Base-by-base conservation (phyloP, 768 basidiomycete species). In the Imleria badia region DNA sequence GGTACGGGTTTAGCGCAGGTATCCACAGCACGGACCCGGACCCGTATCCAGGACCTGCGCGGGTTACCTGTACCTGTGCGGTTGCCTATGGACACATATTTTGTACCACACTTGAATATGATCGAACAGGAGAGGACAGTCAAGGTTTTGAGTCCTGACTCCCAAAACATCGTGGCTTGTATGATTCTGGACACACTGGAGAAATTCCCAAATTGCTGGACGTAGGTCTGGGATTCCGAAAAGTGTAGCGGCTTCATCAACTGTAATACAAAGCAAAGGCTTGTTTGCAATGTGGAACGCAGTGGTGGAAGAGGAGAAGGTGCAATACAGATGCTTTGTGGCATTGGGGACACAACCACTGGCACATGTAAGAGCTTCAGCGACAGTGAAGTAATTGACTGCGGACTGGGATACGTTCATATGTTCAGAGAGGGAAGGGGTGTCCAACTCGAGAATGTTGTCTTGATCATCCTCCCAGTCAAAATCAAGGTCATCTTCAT, bases 101-200 rank as follows among this genome's bases (percentile, higher is more conserved):
- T 39, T 48, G 52, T 43, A 42, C 52, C 52, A 54, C 1, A 47
- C 26, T n/a, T 48, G 46, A 13, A 54, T 47, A 14, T 6, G n/a
- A 29, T 54, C 38, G 17, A 52, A 53, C 1, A 22, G 52, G 12
- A 46, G 52, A 5, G n/a, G 22, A n/a, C 6, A 34, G 17, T 42
- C 0, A 1, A 41, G 20, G 6, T 44, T 8, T n/a, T 31, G 43
- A 44, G 43, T 44, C 17, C 20, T 41, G 40, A 22, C 5, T 3
- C 20, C 26, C 5, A 19, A 31, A 44, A 44, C 7, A 5, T 10
- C n/a, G 12, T 44, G 43, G 20, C n/a, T 44, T 2, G 8, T 30
- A 30, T 5, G 17, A 10, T 41, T 7, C 13, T 41, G 19, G 10
- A 44, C 29, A 22, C 6, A 20, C 6, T 49, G 48, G 30, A 49